Evolutionary conservation across 108 stramenopile genomes (phyloP).

Genomic region (Fistulifera pelliculosa): DNA sequence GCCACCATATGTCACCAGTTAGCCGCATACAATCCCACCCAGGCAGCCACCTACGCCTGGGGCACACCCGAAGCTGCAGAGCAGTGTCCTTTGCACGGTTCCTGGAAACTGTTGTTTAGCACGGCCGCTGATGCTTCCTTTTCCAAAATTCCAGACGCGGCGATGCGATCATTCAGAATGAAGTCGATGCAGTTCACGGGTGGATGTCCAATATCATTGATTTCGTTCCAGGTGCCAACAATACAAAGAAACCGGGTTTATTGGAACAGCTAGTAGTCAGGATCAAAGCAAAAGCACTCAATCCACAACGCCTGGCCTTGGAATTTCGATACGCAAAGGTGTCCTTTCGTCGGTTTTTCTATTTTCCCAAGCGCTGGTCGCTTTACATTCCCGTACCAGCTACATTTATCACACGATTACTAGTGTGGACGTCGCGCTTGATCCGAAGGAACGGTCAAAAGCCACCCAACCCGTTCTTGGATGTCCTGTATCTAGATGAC

Average conservation of each 20-base stretch:
- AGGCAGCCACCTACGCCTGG: constrained; percentile 14
- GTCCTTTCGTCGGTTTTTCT: constrained; percentile 28
- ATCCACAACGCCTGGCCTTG: constrained; percentile 26
- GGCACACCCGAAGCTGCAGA: constrained; percentile 19
- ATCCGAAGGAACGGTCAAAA: constrained; percentile 13
- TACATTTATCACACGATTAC: constrained; percentile 18
- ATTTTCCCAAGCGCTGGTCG: constrained; percentile 9
- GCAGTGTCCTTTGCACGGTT: constrained; percentile 29
- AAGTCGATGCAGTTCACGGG: constrained; percentile 23
- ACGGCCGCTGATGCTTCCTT: constrained; percentile 51
- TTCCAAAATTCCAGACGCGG: constrained; percentile 31
- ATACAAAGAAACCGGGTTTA: constrained; percentile 9
- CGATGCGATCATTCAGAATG: constrained; percentile 30
- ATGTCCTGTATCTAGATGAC: constrained; percentile 33
- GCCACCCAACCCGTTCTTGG: constrained; percentile 29
- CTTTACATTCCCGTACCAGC: constrained; percentile 33
- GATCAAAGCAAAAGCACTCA: constrained; percentile 18
- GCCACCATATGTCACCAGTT: constrained; percentile 15
- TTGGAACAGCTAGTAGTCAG: constrained; percentile 22
- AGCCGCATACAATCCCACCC: constrained; percentile 16
- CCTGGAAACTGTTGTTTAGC: constrained; percentile 50
- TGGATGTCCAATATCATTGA: constrained; percentile 29
- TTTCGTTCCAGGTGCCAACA: constrained; percentile 12
- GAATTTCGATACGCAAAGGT: constrained; percentile 46
- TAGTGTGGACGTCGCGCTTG: constrained; percentile 2